Evolutionary conservation across 1,284 basidiomycete species (phyloP).

Genomic region (Vanrija pseudolonga): DNA sequence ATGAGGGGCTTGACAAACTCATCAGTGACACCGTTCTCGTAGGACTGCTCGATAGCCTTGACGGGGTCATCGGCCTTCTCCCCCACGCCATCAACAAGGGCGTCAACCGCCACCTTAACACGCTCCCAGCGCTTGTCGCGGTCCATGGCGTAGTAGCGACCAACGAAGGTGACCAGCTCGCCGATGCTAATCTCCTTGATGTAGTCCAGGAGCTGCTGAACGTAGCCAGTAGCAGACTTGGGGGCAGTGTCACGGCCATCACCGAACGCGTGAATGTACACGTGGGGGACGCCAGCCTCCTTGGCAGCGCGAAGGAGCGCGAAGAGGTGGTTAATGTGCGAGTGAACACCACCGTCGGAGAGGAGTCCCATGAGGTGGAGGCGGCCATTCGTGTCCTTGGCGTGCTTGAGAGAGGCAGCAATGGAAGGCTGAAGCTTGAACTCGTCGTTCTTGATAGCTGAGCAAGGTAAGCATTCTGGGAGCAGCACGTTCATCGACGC

Average conservation of each 20-base stretch:
- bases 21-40: conserved; percentile 77
- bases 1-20: conserved; percentile 93
- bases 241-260: conserved; percentile 84
- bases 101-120: conserved; percentile 79
- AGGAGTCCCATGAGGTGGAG: conserved; percentile 80
- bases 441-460: conserved; percentile 74
- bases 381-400: conserved; percentile 73
- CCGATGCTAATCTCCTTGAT: conserved; percentile 63
- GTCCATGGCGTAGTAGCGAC: conserved; percentile 92
- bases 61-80: conserved; percentile 62
- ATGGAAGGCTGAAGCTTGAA: conserved; percentile 76
- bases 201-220: conserved; percentile 70
- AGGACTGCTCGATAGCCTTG: conserved; percentile 65
- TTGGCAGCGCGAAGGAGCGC: conserved; percentile 84
- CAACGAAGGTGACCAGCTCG: conserved; percentile 70
- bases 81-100: conserved; percentile 69
- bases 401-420: conserved; percentile 66
- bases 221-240: conserved; percentile 67
- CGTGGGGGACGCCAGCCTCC: conserved; percentile 71
- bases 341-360: conserved; percentile 92
- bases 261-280: conserved; percentile 85
- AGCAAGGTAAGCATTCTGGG: neutral
- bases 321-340: conserved; percentile 79
- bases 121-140: conserved; percentile 93
- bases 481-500: conserved; percentile 5